A percentile compares a stretch with the other conserved stretches of the same genome.
phyloP scores from a whole-genome alignment of 169 alveolate genomes.

The Toxoplasma gondii region DNA sequence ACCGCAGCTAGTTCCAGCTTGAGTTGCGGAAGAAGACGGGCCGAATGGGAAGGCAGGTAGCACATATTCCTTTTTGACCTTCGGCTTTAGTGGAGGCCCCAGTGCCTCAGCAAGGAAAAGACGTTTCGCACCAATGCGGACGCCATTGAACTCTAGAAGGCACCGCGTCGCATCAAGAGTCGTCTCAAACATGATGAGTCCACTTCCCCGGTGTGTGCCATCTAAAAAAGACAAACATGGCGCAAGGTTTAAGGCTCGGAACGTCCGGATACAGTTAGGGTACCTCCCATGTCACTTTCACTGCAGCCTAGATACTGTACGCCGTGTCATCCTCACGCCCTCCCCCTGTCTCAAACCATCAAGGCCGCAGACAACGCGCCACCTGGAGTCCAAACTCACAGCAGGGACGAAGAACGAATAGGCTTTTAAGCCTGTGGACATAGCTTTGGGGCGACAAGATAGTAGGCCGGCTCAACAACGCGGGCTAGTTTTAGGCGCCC shows the following conservation, averaged over 20 bases:
- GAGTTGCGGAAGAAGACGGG: neutral
- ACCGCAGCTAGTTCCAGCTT: neutral
- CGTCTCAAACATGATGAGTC: constrained; percentile 44
- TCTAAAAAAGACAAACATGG: constrained; percentile 19
- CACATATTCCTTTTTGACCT: neutral
- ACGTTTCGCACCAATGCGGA: constrained; percentile 54
- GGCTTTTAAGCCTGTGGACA: too few relatives aligned
- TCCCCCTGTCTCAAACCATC: too few relatives aligned
- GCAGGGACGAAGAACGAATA: too few relatives aligned
- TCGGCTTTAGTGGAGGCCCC: constrained; percentile 17
- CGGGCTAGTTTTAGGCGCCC: too few relatives aligned
- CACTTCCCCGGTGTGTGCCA: constrained; percentile 67
- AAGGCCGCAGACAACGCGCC: too few relatives aligned
- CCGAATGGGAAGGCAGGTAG: constrained; percentile 17
- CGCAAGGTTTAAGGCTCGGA: neutral
- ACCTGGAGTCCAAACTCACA: too few relatives aligned
- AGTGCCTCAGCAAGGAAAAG: constrained; percentile 63
- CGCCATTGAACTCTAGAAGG: constrained; percentile 59
- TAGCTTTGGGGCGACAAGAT: too few relatives aligned
- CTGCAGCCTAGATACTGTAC: too few relatives aligned
- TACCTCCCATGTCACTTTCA: too few relatives aligned
- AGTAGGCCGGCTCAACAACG: too few relatives aligned
- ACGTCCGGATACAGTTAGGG: too few relatives aligned
- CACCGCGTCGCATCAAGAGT: constrained; percentile 66
- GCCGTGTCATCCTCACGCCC: too few relatives aligned